Evolutionary conservation across 1,284 basidiomycete species (phyloP), one percentile per base, ranked within the genome.

Genomic region (Dichomitus squalens): DNA sequence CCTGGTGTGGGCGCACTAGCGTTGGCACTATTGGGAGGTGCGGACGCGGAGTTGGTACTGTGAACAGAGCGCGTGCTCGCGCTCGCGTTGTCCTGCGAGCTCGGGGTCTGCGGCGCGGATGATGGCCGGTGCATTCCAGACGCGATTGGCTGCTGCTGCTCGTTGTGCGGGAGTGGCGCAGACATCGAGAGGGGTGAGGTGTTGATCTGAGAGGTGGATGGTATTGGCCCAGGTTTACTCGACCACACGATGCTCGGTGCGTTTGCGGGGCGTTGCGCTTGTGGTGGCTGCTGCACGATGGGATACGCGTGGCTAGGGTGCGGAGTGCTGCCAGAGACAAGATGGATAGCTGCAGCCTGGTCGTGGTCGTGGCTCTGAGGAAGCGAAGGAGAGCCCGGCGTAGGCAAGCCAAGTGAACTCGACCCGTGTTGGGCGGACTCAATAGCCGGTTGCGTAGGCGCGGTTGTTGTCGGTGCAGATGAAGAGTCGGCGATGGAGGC

Each of bases 221-320:
- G 53, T 31, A 49, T 33, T 1, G 57, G 58, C 4, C 52, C 51
- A 7, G 59, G 53, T 44, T 57, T 58, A 39, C 33, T 58, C 46
- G 50, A 57, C n/a, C 56, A 55, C 6, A 51, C 44, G 40, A 57
- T 49, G 21, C 40, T 38, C n/a, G 36, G 6, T 11, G 46, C 20
- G 31, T 47, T 39, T 11, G 5, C 29, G 11, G 29, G 29, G 11
- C 11, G 29, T 11, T 5, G 29, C 29, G 29, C 29, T 31, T 31
- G 29, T 2, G 20, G 43, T 14, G 27, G 25, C 3, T 35, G 38
- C 29, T 52, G 53, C 46, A 49, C 21, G 29, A 11, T n/a, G 58
- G n/a, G 29, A 11, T 49, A 43, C 49, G 36, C 56, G 50, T 53
- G 49, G 41, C 14, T 18, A 18, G 35, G 50, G 51, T 46, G 51